Evolutionary conservation across 345 rosid species (phyloP).

Genomic region (Ceriops tagal): DNA sequence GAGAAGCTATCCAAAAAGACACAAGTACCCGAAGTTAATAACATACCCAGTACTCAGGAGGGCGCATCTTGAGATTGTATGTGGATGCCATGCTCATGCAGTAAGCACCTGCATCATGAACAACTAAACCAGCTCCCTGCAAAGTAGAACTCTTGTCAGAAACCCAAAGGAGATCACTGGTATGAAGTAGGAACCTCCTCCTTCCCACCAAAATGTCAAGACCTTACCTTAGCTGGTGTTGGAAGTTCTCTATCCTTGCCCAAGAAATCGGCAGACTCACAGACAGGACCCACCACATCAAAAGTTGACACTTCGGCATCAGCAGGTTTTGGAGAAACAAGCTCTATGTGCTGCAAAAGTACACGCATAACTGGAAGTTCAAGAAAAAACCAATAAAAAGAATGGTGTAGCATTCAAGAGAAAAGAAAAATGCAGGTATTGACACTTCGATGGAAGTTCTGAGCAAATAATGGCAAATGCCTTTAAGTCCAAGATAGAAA

Average conservation of each 20-base stretch:
- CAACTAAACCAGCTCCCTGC: constrained; percentile 93
- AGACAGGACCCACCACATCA: constrained; percentile 98
- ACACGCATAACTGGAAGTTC: neutral
- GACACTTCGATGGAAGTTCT: neutral
- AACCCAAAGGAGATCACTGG: neutral
- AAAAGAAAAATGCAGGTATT: neutral
- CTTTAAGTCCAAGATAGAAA: neutral
- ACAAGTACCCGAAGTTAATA: neutral
- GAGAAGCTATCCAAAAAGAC: neutral
- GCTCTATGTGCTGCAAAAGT: constrained; percentile 79
- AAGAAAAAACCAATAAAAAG: neutral
- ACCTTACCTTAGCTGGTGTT: constrained; percentile 66
- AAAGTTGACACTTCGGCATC: constrained; percentile 61
- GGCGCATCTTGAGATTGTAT: constrained; percentile 99
- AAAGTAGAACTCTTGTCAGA: constrained; percentile 23
- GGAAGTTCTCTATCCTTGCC: constrained; percentile 95
- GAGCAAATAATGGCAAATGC: neutral
- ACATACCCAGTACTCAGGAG: constrained; percentile 96
- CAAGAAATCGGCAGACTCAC: constrained; percentile 98
- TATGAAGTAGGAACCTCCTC: neutral
- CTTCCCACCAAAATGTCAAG: neutral
- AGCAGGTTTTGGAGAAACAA: constrained; percentile 72
- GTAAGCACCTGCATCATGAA: constrained; percentile 98
- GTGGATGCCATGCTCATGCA: constrained; percentile 99
- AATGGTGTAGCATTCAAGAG: neutral